Conservation (phyloP, 371 early-diverging fungal genomes). For the Mortierella sp. region DNA sequence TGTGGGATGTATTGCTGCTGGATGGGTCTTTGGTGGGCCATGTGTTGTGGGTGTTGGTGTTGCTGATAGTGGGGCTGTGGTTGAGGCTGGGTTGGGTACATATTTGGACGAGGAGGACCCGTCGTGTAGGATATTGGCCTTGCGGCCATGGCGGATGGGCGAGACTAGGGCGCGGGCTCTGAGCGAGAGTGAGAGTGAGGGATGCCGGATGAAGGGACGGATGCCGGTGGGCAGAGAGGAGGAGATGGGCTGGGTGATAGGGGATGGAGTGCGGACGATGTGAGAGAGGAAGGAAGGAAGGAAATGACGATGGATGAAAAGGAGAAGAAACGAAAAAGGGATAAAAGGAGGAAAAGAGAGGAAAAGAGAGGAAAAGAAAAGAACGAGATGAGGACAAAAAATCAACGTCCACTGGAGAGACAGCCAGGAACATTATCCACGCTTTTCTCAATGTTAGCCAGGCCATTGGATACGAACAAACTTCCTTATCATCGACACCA, state of each 20-base stretch:
- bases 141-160: constrained; percentile 31
- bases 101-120: constrained; percentile 42
- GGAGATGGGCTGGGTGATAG: background rate
- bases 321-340: background rate
- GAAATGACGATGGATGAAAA: background rate
- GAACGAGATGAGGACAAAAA: background rate
- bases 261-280: constrained; percentile 1
- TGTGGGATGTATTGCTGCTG: constrained; percentile 35
- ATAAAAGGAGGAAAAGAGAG: background rate
- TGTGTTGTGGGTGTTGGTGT: constrained; percentile 28
- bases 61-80: constrained; percentile 42
- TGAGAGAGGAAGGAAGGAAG: background rate
- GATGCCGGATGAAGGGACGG: background rate
- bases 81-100: constrained; percentile 48
- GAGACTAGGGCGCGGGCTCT: constrained; percentile 3
- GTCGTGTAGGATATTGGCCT: constrained; percentile 43
- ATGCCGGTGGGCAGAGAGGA: background rate
- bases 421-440: too few relatives aligned
- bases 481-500: too few relatives aligned
- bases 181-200: background rate
- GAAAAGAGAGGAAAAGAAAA: background rate
- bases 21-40: constrained; percentile 32
- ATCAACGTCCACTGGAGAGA: too few relatives aligned
- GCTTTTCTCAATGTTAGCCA: background rate
- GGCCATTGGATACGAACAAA: constrained; percentile 1